Percentiles rank a stretch among this genome's conserved stretches.
Evolutionary conservation across 176 grass and related monocot species (phyloP).

Genomic region (Raddia guianensis): DNA sequence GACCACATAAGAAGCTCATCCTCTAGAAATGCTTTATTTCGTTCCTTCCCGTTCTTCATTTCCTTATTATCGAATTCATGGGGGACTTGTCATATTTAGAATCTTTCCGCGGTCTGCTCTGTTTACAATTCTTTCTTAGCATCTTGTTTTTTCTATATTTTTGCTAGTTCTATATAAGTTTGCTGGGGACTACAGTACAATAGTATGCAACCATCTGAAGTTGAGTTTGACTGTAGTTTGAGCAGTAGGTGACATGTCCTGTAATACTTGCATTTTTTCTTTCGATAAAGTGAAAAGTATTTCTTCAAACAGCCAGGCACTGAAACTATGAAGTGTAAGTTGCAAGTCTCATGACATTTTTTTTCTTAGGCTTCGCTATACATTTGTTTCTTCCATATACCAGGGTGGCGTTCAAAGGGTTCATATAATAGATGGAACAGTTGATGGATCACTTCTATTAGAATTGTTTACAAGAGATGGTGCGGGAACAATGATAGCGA

Average conservation of each 20-base stretch:
- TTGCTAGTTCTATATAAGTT: background rate
- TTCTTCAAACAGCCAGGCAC: constrained; percentile 1
- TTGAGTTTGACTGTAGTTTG: constrained; percentile 31
- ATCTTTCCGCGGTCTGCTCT: no score
- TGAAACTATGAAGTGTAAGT: constrained; percentile 6
- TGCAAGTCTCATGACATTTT: constrained; percentile 2
- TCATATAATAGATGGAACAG: constrained; percentile 88
- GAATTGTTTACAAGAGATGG: constrained; percentile 99
- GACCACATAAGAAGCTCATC: background rate
- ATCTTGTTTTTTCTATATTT: constrained; percentile 8
- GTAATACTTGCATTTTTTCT: constrained; percentile 16
- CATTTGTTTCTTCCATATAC: constrained; percentile 33
- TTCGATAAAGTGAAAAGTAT: constrained; percentile 18
- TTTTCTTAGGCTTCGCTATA: constrained; percentile 22
- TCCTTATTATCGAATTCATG: no score
- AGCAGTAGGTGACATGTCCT: constrained; percentile 6
- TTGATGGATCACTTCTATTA: constrained; percentile 80
- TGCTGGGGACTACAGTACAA: constrained; percentile 4
- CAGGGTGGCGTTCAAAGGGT: constrained; percentile 97
- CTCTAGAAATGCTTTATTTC: no score
- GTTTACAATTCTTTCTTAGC: background rate
- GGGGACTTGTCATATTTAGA: no score
- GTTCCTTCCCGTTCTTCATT: no score
- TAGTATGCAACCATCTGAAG: constrained; percentile 25
- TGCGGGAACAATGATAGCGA: constrained; percentile 92